These are phyloP conservation scores for Oenanthe javanica DNA, from an alignment of 140 eudicot species.

Conservation along the genomic window DNA sequence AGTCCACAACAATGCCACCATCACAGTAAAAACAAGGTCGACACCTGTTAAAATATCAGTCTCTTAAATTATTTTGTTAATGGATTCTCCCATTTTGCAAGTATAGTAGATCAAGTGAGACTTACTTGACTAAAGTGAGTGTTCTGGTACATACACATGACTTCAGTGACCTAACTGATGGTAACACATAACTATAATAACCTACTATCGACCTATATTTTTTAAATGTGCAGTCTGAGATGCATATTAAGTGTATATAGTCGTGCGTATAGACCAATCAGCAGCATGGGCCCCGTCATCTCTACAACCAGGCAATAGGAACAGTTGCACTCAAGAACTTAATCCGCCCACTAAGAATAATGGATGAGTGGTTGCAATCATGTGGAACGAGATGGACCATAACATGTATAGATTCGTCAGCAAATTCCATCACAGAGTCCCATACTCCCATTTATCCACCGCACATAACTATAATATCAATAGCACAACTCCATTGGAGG, in stretches of 20 bases:
- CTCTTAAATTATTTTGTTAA: background rate
- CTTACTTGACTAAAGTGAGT: background rate
- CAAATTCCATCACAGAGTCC: background rate
- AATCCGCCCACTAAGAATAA: background rate
- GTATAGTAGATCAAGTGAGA: background rate
- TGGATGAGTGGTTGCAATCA: background rate
- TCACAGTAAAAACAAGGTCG: background rate
- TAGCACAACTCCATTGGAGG: background rate
- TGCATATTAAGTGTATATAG: background rate
- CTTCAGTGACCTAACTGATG: background rate
- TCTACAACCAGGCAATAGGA: background rate
- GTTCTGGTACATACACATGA: background rate
- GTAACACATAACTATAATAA: background rate
- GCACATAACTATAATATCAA: background rate
- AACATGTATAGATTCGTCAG: background rate
- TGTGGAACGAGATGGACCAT: background rate
- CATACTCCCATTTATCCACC: background rate
- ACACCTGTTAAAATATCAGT: background rate
- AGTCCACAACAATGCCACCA: background rate
- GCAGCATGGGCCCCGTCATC: background rate
- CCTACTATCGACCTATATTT: background rate
- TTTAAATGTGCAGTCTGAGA: background rate
- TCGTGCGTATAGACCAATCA: background rate
- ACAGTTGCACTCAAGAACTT: background rate
- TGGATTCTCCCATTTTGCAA: background rate